A percentile compares a stretch with the other conserved stretches of the same genome.
Conservation (phyloP, 2,329 filamentous ascomycete species). For the Trichoderma asperellum region DNA sequence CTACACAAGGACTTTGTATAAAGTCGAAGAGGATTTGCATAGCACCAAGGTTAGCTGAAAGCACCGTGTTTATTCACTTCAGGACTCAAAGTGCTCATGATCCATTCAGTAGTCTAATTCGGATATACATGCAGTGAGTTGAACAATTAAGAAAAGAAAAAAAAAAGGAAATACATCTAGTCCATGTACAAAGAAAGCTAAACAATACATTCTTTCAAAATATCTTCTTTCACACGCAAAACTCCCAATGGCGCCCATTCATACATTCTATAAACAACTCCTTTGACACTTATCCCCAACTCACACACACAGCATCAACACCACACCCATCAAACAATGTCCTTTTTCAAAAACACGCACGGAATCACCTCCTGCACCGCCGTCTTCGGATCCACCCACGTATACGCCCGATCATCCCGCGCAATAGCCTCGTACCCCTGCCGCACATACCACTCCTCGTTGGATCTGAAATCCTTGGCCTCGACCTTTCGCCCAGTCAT, state of each 20-base stretch:
- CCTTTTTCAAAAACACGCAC: conserved; percentile 36
- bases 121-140: not conserved
- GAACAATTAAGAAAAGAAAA: not conserved
- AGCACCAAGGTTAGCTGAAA: not conserved
- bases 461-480: conserved; percentile 37
- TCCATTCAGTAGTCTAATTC: too few relatives aligned
- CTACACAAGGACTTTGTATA: not conserved
- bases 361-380: conserved; percentile 28
- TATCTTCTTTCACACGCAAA: not conserved
- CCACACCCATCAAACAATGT: conserved; percentile 10
- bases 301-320: not conserved
- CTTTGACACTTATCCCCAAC: not conserved
- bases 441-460: conserved; percentile 40
- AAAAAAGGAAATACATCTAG: not conserved
- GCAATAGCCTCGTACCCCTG: conserved; percentile 37
- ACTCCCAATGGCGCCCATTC: not conserved
- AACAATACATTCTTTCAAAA: not conserved
- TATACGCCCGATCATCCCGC: conserved; percentile 31
- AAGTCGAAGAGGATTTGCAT: not conserved
- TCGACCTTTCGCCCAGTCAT: conserved; percentile 33
- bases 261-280: not conserved
- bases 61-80: too few relatives aligned
- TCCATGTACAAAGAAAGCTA: not conserved
- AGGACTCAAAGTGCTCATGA: too few relatives aligned
- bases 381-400: conserved; percentile 30